Percentiles rank a stretch among this genome's conserved stretches.
phyloP scores from a whole-genome alignment of 2,329 filamentous ascomycete genomes.

The Albifimbria verrucaria region DNA sequence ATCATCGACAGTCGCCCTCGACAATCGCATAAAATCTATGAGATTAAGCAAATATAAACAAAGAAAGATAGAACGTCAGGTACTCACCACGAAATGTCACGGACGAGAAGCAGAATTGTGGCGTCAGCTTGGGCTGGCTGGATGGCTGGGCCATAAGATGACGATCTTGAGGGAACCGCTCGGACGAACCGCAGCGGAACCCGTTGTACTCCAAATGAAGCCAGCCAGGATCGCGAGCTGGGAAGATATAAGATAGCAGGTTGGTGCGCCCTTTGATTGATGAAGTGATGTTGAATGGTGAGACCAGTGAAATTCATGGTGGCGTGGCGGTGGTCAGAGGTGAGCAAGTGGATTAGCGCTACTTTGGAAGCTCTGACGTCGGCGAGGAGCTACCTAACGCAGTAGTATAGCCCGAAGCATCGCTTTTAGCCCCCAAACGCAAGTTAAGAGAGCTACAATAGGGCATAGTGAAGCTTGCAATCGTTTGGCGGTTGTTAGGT shows the following conservation, averaged over 20 bases:
- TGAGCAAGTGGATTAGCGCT: no score
- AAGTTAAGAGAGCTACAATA: no score
- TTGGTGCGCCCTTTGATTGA: no score
- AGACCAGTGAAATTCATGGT: no score
- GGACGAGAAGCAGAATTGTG: constrained; percentile 76
- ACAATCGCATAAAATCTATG: constrained; percentile 87
- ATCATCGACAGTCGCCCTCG: constrained; percentile 83
- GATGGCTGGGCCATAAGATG: constrained; percentile 45
- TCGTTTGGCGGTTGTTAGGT: no score
- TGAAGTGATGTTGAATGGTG: no score
- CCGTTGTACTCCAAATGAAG: constrained; percentile 44
- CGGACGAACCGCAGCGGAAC: constrained; percentile 35
- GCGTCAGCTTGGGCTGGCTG: constrained; percentile 55
- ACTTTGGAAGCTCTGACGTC: no score
- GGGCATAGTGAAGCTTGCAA: no score
- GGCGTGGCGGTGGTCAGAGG: no score
- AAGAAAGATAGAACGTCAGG: not conserved
- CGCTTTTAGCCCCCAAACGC: no score
- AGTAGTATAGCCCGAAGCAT: no score
- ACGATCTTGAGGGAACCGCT: constrained; percentile 22
- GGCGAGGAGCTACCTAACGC: no score
- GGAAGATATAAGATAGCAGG: constrained; percentile 13
- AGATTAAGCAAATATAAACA: not conserved
- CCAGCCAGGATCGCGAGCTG: constrained; percentile 41
- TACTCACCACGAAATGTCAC: constrained; percentile 61